Conservation (phyloP, 2,329 filamentous ascomycete species). For the Aspergillus spinulosporus region DNA sequence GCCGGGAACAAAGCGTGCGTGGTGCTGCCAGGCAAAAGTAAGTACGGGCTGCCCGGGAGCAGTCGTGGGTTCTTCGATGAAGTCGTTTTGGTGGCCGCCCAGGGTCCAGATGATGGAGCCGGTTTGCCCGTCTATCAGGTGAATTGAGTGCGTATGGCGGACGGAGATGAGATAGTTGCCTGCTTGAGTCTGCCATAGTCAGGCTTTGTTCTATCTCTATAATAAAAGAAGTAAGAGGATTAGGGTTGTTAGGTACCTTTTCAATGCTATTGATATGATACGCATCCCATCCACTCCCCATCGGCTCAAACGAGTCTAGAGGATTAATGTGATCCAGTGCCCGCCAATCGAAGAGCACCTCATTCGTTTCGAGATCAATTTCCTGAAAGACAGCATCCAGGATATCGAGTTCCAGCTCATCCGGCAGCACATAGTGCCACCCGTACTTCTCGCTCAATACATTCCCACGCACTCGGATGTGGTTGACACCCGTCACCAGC, state of each 20-base stretch:
- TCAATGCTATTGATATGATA: slow-evolving; percentile 16
- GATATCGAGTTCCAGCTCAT: slow-evolving; percentile 7
- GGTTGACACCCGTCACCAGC: slow-evolving; percentile 26
- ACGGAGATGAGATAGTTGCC: slow-evolving; percentile 15
- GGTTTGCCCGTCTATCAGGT: slow-evolving; percentile 9
- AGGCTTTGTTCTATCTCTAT: not conserved
- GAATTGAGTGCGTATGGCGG: slow-evolving; percentile 11
- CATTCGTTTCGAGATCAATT: slow-evolving; percentile 30
- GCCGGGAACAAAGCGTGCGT: slow-evolving; percentile 28
- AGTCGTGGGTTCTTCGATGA: not conserved
- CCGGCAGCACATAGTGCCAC: slow-evolving; percentile 13
- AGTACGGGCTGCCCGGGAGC: not conserved
- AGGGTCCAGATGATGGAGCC: slow-evolving; percentile 12
- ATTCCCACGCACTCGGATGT: slow-evolving; percentile 16
- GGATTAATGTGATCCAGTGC: slow-evolving; percentile 25
- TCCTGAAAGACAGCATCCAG: slow-evolving; percentile 30
- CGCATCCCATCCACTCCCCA: slow-evolving; percentile 12
- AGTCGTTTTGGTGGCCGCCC: slow-evolving; percentile 10
- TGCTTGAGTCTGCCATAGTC: slow-evolving; percentile 10
- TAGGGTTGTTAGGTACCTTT: slow-evolving; percentile 4
- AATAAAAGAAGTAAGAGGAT: too few relatives aligned
- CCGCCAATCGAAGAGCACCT: slow-evolving; percentile 29
- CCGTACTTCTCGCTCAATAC: slow-evolving; percentile 25
- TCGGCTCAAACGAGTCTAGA: slow-evolving; percentile 14
- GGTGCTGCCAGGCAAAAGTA: slow-evolving; percentile 25